Evolutionary conservation across 768 basidiomycete species (phyloP).

Genomic region (Lentinula detonsa): DNA sequence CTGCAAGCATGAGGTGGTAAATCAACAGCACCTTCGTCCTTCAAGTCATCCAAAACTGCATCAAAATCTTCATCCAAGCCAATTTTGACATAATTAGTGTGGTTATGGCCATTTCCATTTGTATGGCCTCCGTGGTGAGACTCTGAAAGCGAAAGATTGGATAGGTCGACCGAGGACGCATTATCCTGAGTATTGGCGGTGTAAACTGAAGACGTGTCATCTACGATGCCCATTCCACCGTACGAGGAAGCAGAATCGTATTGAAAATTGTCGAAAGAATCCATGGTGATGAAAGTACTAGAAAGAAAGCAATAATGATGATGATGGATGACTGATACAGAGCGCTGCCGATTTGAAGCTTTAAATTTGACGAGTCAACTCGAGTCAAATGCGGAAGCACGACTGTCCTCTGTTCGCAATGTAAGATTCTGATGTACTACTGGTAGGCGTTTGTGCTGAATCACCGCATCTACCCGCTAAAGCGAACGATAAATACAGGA

Average conservation of each 20-base stretch:
- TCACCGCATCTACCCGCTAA: no score
- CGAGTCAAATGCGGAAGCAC: background rate
- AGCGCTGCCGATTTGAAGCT: background rate
- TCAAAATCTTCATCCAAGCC: slow-evolving; percentile 82
- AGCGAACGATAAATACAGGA: no score
- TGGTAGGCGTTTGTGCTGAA: no score
- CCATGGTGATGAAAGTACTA: slow-evolving; percentile 40
- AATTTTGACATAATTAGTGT: slow-evolving; percentile 22
- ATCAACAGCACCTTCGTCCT: slow-evolving; percentile 74
- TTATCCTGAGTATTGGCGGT: slow-evolving; percentile 61
- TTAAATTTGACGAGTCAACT: background rate
- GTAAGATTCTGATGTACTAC: no score
- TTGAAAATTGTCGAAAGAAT: slow-evolving; percentile 82
- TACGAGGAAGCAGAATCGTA: slow-evolving; percentile 81
- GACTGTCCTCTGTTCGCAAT: no score
- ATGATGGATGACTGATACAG: background rate
- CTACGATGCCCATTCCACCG: slow-evolving; percentile 63
- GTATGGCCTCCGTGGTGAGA: slow-evolving; percentile 40
- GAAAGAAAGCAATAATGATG: background rate
- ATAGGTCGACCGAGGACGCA: slow-evolving; percentile 58
- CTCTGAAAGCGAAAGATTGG: slow-evolving; percentile 62
- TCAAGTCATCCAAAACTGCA: slow-evolving; percentile 82
- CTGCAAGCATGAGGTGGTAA: slow-evolving; percentile 94
- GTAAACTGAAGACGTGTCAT: slow-evolving; percentile 79
- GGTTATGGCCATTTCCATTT: slow-evolving; percentile 30